phyloP scores from a whole-genome alignment of 2,329 filamentous ascomycete species.

The Fusarium sambucinum region DNA sequence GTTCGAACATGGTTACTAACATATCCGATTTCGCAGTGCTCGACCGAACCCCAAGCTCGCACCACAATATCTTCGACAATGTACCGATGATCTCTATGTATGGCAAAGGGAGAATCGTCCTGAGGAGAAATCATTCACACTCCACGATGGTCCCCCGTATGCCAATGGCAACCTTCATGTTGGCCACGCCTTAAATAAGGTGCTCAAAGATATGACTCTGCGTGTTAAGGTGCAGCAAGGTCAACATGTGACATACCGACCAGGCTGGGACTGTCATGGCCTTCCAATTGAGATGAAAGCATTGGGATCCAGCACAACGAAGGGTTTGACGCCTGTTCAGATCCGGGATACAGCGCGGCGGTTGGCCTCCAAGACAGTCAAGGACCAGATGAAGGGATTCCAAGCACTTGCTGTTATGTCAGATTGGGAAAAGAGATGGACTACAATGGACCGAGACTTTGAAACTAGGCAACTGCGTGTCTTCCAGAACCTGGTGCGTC shows the following conservation, averaged over 20 bases:
- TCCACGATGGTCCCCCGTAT: slow-evolving; percentile 97
- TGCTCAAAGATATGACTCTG: slow-evolving; percentile 93
- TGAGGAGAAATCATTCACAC: slow-evolving; percentile 73
- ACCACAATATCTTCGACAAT: slow-evolving; percentile 75
- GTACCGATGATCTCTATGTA: slow-evolving; percentile 87
- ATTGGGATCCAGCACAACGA: slow-evolving; percentile 67
- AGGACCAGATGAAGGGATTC: slow-evolving; percentile 80
- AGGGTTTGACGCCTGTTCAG: slow-evolving; percentile 64
- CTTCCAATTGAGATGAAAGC: slow-evolving; percentile 98
- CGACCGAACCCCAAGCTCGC: slow-evolving; percentile 64
- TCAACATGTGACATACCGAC: slow-evolving; percentile 79
- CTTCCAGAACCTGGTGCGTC: slow-evolving; percentile 79
- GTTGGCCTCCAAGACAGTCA: slow-evolving; percentile 76
- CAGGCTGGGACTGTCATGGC: slow-evolving; percentile 98
- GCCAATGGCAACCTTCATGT: slow-evolving; percentile 93
- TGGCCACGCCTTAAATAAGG: slow-evolving; percentile 96
- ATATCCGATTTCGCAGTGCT: slow-evolving; percentile 55
- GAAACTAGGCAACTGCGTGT: slow-evolving; percentile 80
- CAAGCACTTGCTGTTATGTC: slow-evolving; percentile 81
- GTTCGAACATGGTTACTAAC: slow-evolving; percentile 32
- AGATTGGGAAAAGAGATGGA: slow-evolving; percentile 82
- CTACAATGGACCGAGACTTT: slow-evolving; percentile 81
- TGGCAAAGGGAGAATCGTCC: slow-evolving; percentile 78
- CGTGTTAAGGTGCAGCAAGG: slow-evolving; percentile 83
- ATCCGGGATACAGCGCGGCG: slow-evolving; percentile 73